These are phyloP conservation scores for Saccharomycopsis olivae DNA, from an alignment of 805 yeast species.

Conservation along the genomic window DNA sequence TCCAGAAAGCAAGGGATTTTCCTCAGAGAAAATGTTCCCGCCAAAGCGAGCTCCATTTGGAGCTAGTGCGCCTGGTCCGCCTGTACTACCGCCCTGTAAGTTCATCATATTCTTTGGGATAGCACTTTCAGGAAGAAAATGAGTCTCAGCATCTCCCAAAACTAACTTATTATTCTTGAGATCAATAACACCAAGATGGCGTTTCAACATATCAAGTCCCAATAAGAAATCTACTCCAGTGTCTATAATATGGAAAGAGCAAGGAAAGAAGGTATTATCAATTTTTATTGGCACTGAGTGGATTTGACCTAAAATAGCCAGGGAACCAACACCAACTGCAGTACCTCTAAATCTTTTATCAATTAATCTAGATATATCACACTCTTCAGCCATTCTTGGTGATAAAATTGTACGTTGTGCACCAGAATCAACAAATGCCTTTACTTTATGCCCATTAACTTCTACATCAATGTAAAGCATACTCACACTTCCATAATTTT, in stretches of 20 bases:
- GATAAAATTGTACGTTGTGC: constrained; percentile 86
- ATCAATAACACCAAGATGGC: constrained; percentile 79
- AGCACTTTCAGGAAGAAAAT: constrained; percentile 65
- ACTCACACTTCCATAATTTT: constrained; percentile 67
- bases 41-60: constrained; percentile 24
- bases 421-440: constrained; percentile 95
- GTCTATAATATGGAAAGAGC: constrained; percentile 65
- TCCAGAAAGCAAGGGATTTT: constrained; percentile 6
- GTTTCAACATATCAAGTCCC: constrained; percentile 85
- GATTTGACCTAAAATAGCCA: constrained; percentile 68
- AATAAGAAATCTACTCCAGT: constrained; percentile 62
- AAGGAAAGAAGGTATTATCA: constrained; percentile 52
- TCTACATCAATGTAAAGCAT: constrained; percentile 76
- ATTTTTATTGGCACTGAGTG: constrained; percentile 83
- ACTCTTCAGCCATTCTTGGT: constrained; percentile 60
- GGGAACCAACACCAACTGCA: constrained; percentile 86
- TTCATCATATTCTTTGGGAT: constrained; percentile 35
- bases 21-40: constrained; percentile 23
- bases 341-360: constrained; percentile 74
- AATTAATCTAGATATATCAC: constrained; percentile 60
- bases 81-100: too few species aligned
- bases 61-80: background rate
- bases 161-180: constrained; percentile 51
- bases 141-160: constrained; percentile 64
- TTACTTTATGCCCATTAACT: constrained; percentile 70